A percentile compares a stretch with the other conserved stretches of the same genome.
phyloP scores from a whole-genome alignment of 2,329 filamentous ascomycete species.

The Nannizziopsis arthrosporioides region DNA sequence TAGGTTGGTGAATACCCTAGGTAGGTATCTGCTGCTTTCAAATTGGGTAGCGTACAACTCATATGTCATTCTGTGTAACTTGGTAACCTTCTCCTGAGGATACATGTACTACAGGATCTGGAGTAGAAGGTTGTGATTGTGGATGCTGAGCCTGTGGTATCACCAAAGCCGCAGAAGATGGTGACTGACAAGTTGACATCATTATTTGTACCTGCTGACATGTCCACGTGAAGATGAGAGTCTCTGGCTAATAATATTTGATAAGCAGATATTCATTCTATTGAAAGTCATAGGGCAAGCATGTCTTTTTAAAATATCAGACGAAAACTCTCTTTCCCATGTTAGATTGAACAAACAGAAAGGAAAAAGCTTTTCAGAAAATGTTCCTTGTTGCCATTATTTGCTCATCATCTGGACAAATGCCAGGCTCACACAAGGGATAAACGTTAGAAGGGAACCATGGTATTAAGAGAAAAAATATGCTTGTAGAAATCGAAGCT shows the following conservation, averaged over 20 bases:
- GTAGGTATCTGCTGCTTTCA: no score
- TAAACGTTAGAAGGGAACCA: background rate
- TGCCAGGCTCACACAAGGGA: background rate
- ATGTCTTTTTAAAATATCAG: background rate
- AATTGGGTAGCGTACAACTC: no score
- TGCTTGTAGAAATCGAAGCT: background rate
- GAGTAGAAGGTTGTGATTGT: no score
- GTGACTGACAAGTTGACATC: background rate
- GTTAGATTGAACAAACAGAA: background rate
- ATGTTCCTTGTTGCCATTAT: no score
- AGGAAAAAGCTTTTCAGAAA: background rate
- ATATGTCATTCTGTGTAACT: no score
- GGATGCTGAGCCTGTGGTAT: no score
- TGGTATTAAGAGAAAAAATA: background rate
- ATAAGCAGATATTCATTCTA: background rate
- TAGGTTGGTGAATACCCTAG: no score
- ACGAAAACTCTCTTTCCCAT: no score
- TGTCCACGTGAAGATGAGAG: background rate
- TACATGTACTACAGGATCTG: no score
- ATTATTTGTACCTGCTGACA: conserved; percentile 3
- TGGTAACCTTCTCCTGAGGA: no score
- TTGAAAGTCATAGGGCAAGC: background rate
- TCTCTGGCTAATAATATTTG: background rate
- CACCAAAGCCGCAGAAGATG: no score
- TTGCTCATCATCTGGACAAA: background rate